Evolutionary conservation across 2,329 filamentous ascomycete species (phyloP), one percentile per base, ranked within the genome.

Genomic region (Cladosporium sp.): DNA sequence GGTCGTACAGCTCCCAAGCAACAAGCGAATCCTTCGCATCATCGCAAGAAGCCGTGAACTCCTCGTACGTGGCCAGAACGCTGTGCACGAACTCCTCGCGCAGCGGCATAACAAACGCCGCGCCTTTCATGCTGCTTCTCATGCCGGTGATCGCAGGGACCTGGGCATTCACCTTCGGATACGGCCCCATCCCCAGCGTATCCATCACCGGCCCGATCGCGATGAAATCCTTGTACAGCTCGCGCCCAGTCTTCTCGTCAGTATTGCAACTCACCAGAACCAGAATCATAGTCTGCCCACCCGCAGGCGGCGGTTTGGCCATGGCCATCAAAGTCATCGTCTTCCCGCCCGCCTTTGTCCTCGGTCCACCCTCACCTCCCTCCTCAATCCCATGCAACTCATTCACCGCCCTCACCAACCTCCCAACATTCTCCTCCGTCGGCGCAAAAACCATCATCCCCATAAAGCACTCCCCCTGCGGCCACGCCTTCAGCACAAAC

Each of bases 401-500:
- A 49, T 74, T 74, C 11, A 68, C 64, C 1, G 66, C 62, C 3
- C 26, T 38, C 3, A 72, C 69, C 5, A 73, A 59, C 59, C 69
- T 71, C 12, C 26, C 52, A 41, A 74, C 65, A 36, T 64, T 67
- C 59, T 68, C 68, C 51, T 41, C 57, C 47, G 68, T 67, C 8
- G 74, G 76, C 4, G 72, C 72, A 66, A 78, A 80, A 21, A 79
- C 64, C 24, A 80, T 68, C 14, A 75, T 75, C 2, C 79, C 79
- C 12, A 75, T 73, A 49, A 73, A 81, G 24, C 78, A 72, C 0
- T 64, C 61, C n/a, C 26, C 61, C 51, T 64, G 61, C 51, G 69
- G 67, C 52, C 76, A 73, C 8, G 70, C 77, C 55, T 73, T 74
- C 66, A 80, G 75, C 72, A 73, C 68, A 38, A 85, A 85, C 59